Evolutionary conservation across 2,329 filamentous ascomycete genomes (phyloP), one percentile per base, ranked within the genome.

Genomic region (Sphaerulina populicola): DNA sequence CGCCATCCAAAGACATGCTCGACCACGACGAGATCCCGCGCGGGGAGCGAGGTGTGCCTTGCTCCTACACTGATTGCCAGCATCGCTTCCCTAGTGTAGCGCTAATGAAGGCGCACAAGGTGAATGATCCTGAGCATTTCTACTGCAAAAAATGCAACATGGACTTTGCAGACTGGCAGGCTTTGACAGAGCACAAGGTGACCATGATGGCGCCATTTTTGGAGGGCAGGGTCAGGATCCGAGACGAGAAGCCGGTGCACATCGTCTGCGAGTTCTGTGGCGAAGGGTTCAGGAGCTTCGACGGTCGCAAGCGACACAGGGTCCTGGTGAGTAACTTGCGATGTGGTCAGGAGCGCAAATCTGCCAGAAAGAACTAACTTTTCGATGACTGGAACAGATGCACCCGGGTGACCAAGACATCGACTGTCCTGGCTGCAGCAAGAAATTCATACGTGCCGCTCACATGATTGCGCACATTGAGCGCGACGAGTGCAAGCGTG

Each of bases 261-360:
- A 74, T 77, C 41, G 72, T 72, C 45, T 83, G 80, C 61, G 74
- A 77, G 10, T 69, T 79, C 38, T 82, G 80, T 47, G 76, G 74
- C 10, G 62, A 72, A 7, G 77, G 81, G 38, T 81, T 80, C 65
- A 73, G 74, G 54, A 77, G 72, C 27, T 67, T 72, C 2, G 71
- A 70, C 18, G 79, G 77, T 1, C 68, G 76, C 9, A 72, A 75
- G 47, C 60, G 60, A 15, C 80, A 83, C 56, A 71, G 79, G n/a
- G 67, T 71, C 49, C 63, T 71, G 56, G 77, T 80, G 60, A 61
- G 70, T 60, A 23, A 9, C 36, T 27, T 11, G 10, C 10, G 31
- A 35, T 9, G 10, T 27, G 23, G 23, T 47, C 35, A 14, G 1
- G 27, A n/a, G 37, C 23, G 23, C 33, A 11, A 38, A 43, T 18